phyloP scores from a whole-genome alignment of 2,329 filamentous ascomycete genomes.

The Colletotrichum sp. region DNA sequence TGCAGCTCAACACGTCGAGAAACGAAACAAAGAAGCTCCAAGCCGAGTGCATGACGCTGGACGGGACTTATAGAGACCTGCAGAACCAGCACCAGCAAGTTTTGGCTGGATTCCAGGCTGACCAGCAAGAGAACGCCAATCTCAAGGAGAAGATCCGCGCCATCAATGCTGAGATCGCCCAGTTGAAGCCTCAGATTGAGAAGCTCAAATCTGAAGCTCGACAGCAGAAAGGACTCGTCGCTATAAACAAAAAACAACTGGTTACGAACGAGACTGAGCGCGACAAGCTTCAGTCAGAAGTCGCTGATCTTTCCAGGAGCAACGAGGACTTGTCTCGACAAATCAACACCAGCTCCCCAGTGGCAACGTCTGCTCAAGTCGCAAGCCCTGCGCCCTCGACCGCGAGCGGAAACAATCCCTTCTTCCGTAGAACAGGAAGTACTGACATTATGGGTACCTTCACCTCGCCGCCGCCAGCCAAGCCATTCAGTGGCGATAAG shows the following conservation, averaged over 20 bases:
- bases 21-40: constrained; percentile 86
- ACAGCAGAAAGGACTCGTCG: constrained; percentile 94
- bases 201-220: constrained; percentile 91
- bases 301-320: constrained; percentile 69
- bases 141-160: constrained; percentile 88
- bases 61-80: constrained; percentile 81
- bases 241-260: constrained; percentile 98
- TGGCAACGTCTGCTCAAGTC: constrained; percentile 54
- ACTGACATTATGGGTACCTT: constrained; percentile 64
- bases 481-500: constrained; percentile 61
- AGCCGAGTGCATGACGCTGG: constrained; percentile 81
- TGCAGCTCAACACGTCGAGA: constrained; percentile 77
- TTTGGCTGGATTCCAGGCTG: constrained; percentile 75
- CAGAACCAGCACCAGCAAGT: constrained; percentile 83
- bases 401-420: constrained; percentile 87
- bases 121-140: constrained; percentile 85
- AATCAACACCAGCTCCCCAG: constrained; percentile 55
- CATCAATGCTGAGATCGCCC: constrained; percentile 81
- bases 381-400: constrained; percentile 73
- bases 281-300: constrained; percentile 85
- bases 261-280: constrained; percentile 87
- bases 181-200: constrained; percentile 89
- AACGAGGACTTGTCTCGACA: constrained; percentile 64
- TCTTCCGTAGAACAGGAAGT: constrained; percentile 78
- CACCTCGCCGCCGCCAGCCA: constrained; percentile 46